Percentiles rank a stretch among this genome's conserved stretches.
These are phyloP conservation scores for Diaporthe vexans DNA, from an alignment of 2,329 filamentous ascomycete genomes.

Conservation along the genomic window DNA sequence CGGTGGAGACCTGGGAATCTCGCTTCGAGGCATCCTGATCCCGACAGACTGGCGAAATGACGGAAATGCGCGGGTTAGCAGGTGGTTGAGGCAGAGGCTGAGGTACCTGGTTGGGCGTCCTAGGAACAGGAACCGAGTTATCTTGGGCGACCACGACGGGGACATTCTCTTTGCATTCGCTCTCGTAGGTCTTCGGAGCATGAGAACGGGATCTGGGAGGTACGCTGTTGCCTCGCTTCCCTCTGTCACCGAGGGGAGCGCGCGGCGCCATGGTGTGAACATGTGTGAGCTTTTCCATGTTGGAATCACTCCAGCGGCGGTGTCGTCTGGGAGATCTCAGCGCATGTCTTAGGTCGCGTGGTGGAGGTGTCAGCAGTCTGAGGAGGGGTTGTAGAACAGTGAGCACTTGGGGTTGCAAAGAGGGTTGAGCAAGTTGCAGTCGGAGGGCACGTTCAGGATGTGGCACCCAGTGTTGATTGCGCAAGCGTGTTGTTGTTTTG, in stretches of 20 bases:
- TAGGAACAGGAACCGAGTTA: not conserved
- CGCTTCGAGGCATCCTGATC: constrained; percentile 51
- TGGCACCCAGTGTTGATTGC: not conserved
- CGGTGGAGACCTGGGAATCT: constrained; percentile 55
- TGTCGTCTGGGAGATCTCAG: constrained; percentile 19
- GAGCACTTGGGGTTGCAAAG: constrained; percentile 17
- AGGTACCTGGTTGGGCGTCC: constrained; percentile 20
- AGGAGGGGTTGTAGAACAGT: not conserved
- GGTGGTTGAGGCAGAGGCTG: constrained; percentile 33
- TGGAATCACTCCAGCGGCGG: constrained; percentile 6
- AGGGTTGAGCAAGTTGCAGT: constrained; percentile 28
- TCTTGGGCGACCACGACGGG: constrained; percentile 24
- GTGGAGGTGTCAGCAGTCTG: not conserved
- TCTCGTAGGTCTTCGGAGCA: constrained; percentile 26
- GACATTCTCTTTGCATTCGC: constrained; percentile 40
- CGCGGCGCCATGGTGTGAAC: constrained; percentile 21
- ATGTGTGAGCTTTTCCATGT: constrained; percentile 36
- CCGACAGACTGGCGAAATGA: constrained; percentile 50
- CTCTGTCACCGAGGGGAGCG: constrained; percentile 36
- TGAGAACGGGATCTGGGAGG: constrained; percentile 20
- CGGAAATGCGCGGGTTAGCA: constrained; percentile 50
- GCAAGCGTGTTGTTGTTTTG: constrained; percentile 8
- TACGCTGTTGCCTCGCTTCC: constrained; percentile 37
- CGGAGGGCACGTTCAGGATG: not conserved
- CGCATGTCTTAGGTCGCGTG: constrained; percentile 25